Conservation (phyloP, 768 basidiomycete genomes). For the Agrocybe chaxingu region DNA sequence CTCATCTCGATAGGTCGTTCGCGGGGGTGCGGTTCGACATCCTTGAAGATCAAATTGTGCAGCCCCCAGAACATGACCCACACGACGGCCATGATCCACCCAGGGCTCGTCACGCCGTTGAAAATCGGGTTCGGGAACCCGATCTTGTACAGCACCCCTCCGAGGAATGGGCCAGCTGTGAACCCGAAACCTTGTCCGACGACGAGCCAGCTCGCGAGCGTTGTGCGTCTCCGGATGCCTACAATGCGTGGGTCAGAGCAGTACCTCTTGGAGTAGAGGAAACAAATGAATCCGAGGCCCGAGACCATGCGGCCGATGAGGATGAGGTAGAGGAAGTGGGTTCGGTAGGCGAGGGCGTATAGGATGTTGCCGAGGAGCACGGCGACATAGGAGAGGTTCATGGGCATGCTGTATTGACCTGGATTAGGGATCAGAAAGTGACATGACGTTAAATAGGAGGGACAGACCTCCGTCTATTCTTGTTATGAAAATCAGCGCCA, state of each 20-base stretch:
- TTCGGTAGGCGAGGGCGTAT: slow-evolving; percentile 57
- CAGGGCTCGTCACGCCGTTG: slow-evolving; percentile 67
- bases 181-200: slow-evolving; percentile 62
- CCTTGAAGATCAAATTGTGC: slow-evolving; percentile 33
- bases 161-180: slow-evolving; percentile 60
- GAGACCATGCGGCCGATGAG: slow-evolving; percentile 67
- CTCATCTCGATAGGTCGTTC: slow-evolving; percentile 33
- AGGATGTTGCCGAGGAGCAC: slow-evolving; percentile 55
- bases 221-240: slow-evolving; percentile 61
- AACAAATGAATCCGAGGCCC: slow-evolving; percentile 55
- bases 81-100: slow-evolving; percentile 56
- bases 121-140: slow-evolving; percentile 57
- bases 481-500: slow-evolving; percentile 54
- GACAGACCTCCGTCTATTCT: slow-evolving; percentile 51
- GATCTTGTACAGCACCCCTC: slow-evolving; percentile 59
- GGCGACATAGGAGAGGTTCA: slow-evolving; percentile 51
- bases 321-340: slow-evolving; percentile 63
- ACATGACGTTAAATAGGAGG: background rate
- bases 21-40: slow-evolving; percentile 24
- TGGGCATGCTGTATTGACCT: slow-evolving; percentile 55
- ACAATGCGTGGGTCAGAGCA: slow-evolving; percentile 69
- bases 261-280: slow-evolving; percentile 69
- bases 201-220: slow-evolving; percentile 60
- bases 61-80: slow-evolving; percentile 52
- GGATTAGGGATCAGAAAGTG: background rate